A percentile compares a stretch with the other conserved stretches of the same genome.
Conservation (phyloP, 371 early-diverging fungal genomes). For the Mucor mucedo region DNA sequence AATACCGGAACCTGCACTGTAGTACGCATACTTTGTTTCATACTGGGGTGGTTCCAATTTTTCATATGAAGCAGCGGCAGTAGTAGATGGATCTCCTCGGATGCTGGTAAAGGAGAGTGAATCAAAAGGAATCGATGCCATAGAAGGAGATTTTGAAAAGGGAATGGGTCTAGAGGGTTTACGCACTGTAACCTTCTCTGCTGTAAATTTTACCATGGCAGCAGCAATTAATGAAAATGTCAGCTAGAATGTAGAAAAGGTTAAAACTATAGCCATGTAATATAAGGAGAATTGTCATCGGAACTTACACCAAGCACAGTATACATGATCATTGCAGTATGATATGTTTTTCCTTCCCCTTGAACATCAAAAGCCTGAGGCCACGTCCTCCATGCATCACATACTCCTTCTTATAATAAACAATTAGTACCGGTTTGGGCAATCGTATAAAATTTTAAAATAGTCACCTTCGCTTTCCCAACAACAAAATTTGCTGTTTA, state of each 20-base stretch:
- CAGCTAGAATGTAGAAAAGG: conserved; percentile 27
- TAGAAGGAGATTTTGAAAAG: conserved; percentile 32
- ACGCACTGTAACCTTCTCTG: conserved; percentile 44
- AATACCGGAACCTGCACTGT: conserved; percentile 93
- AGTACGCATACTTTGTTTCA: conserved; percentile 50
- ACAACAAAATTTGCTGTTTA: conserved; percentile 92
- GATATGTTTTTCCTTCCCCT: conserved; percentile 28
- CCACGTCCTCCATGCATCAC: conserved; percentile 53
- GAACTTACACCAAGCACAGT: conserved; percentile 47
- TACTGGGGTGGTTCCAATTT: conserved; percentile 20
- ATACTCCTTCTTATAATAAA: conserved; percentile 22
- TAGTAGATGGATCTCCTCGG: neutral
- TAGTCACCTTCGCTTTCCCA: conserved; percentile 69
- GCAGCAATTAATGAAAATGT: conserved; percentile 44
- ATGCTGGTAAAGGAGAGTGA: neutral
- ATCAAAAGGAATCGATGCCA: conserved; percentile 23
- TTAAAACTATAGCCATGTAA: neutral
- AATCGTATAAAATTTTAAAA: neutral
- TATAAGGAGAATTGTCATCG: neutral
- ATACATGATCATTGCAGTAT: conserved; percentile 45
- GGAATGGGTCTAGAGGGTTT: conserved; percentile 19
- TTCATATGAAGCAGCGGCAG: conserved; percentile 6
- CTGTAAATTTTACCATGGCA: conserved; percentile 49
- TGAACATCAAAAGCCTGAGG: conserved; percentile 39
- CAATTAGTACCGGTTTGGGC: neutral